Base-by-base conservation (phyloP, 192 early-diverging fungal species). In the Chytriomyces sp. region DNA sequence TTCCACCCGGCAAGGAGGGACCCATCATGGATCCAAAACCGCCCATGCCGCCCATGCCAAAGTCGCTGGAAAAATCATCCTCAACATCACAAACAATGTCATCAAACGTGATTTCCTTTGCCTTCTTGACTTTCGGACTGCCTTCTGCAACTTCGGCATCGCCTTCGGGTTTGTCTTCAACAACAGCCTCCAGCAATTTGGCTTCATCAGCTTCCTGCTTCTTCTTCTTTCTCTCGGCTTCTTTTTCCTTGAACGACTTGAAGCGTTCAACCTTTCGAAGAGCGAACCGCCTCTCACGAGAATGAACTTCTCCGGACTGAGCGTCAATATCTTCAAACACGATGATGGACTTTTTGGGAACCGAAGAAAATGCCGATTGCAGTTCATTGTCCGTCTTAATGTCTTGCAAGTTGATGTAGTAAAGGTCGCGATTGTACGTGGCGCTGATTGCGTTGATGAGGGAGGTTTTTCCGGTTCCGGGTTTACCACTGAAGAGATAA, bases 271-370 rank as follows among this genome's bases (percentile, higher is more conserved):
- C 78, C 44, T 70, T 72, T 24, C 50, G 50, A 11, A 82, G 43
- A 6, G 73, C 74, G 28, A 82, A 67, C 4, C 79, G 72, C 18
- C 77, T 65, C 50, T 85, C 80, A 45, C 81, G 79, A 16, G 74
- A 72, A 67, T 86, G 86, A 11, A 83, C 75, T 46, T 83, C 75
- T 44, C 77, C 81, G 50, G 87, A 85, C 75, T 86, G 84, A 13
- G 89, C 81, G 72, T 91, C 89, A 50, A 89, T 79, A 71, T 89
- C 88, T 67, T 89, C 88, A 63, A 89, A 82, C 1, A 89, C 88
- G 23, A 89, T 83, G 50, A 89, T 82, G 59, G 50, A 66, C 20
- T 81, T 81, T 50, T 79, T 77, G n/a, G 84, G 70, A 43, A 85
- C 82, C 47, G 79, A 79, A 24, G 78, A 53, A 64, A 85, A 85